Evolutionary conservation across 768 basidiomycete genomes (phyloP).

Genomic region (Mycena filopes): DNA sequence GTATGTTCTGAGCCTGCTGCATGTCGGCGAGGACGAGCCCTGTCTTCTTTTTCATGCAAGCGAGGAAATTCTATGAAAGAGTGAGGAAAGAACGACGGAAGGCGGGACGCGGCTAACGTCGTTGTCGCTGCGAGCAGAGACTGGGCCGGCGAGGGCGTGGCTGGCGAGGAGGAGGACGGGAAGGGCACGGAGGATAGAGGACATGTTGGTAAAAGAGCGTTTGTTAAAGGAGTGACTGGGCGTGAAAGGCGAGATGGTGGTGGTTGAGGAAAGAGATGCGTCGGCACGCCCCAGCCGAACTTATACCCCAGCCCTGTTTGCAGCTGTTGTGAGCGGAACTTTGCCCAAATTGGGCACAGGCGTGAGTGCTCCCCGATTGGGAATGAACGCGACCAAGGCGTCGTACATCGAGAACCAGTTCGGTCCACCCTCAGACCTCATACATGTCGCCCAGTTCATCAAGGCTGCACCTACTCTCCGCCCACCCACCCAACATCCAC

Average conservation of each 20-base stretch:
- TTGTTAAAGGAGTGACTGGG: conserved; percentile 30
- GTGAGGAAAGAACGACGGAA: not conserved
- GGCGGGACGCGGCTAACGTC: conserved; percentile 4
- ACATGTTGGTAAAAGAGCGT: conserved; percentile 34
- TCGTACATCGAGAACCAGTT: conserved; percentile 60
- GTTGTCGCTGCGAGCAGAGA: conserved; percentile 14
- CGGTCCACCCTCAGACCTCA: conserved; percentile 70
- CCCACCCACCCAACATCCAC: conserved; percentile 13
- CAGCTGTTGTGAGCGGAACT: no score
- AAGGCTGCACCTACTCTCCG: conserved; percentile 33
- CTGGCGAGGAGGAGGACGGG: conserved; percentile 29
- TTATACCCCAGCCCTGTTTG: no score
- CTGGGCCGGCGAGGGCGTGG: conserved; percentile 36
- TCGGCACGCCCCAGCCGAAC: no score
- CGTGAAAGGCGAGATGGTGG: conserved; percentile 17
- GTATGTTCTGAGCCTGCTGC: not conserved
- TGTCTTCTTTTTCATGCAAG: not conserved
- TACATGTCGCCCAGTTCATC: conserved; percentile 60
- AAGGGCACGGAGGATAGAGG: conserved; percentile 21
- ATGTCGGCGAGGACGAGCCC: not conserved
- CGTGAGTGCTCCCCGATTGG: no score
- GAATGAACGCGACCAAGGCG: conserved; percentile 35
- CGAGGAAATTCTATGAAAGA: not conserved
- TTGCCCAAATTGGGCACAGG: no score
- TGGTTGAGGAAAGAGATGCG: not conserved